These are phyloP conservation scores for Leishmania braziliensis DNA, from an alignment of 208 protist species.

Conservation along the genomic window DNA sequence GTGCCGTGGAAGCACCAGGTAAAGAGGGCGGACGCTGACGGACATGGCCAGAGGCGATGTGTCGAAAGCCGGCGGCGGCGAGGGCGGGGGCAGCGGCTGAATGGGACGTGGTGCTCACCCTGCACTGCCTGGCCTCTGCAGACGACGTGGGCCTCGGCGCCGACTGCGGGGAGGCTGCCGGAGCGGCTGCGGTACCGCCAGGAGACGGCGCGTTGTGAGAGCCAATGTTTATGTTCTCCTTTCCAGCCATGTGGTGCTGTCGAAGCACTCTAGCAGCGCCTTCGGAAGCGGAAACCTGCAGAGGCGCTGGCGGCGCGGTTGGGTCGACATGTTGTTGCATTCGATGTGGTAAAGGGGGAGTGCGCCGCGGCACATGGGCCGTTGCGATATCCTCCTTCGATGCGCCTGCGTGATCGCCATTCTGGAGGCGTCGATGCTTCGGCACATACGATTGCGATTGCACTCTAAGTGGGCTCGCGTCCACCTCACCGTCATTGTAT, in stretches of 20 bases:
- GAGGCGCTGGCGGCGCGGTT: too few relatives aligned
- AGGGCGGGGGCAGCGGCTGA: not conserved
- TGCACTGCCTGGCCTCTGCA: not conserved
- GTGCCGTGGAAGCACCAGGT: not conserved
- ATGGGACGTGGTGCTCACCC: not conserved
- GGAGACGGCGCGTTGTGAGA: too few relatives aligned
- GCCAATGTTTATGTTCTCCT: not conserved
- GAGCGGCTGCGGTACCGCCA: not conserved
- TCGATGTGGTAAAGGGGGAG: not conserved
- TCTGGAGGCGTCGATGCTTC: not conserved
- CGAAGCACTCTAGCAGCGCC: not conserved
- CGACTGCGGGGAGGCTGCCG: not conserved
- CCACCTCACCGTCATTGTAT: constrained; percentile 5
- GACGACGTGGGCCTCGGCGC: not conserved
- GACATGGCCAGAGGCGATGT: not conserved
- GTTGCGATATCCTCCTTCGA: not conserved
- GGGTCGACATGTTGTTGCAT: not conserved
- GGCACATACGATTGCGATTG: constrained; percentile 27
- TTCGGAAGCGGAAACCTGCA: not conserved
- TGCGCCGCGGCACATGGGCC: not conserved
- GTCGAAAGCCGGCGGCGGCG: not conserved
- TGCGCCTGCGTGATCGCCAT: not conserved
- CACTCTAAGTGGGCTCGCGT: constrained; percentile 23
- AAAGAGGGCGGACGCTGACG: not conserved
- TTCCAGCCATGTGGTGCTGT: not conserved